Conservation (phyloP, 441 rosid species). For the Brassica balearica region DNA sequence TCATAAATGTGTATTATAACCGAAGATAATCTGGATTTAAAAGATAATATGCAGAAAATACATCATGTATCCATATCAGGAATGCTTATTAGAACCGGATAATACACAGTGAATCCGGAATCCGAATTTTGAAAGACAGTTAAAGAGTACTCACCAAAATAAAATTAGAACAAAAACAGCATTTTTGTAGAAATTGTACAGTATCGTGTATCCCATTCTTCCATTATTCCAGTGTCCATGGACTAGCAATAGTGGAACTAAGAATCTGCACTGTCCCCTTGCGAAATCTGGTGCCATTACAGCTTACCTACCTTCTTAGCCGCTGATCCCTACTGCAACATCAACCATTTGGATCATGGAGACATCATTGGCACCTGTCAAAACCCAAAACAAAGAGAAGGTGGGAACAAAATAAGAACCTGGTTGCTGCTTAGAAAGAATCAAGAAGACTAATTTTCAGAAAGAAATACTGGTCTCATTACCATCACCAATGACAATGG, state of each 20-base stretch:
- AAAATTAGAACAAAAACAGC: slow-evolving; percentile 80
- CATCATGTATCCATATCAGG: too few relatives aligned
- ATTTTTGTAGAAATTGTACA: slow-evolving; percentile 96
- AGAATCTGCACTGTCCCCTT: slow-evolving; percentile 95
- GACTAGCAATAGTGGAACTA: slow-evolving; percentile 90
- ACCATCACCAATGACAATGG: slow-evolving; percentile 99
- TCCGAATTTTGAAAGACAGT: too few relatives aligned
- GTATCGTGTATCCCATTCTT: slow-evolving; percentile 95
- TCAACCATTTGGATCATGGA: slow-evolving; percentile 99
- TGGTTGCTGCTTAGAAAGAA: slow-evolving; percentile 15
- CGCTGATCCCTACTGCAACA: slow-evolving; percentile 95
- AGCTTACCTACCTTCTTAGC: slow-evolving; percentile 99
- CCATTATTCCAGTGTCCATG: slow-evolving; percentile 99
- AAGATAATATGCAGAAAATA: too few relatives aligned
- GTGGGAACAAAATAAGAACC: slow-evolving; percentile 16
- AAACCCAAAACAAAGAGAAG: slow-evolving; percentile 30
- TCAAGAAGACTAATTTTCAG: neutral
- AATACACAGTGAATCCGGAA: too few relatives aligned
- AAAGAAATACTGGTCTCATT: slow-evolving; percentile 37
- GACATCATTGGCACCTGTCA: slow-evolving; percentile 97
- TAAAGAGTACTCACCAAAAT: too few relatives aligned
- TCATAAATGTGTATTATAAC: too few relatives aligned
- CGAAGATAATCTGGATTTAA: too few relatives aligned
- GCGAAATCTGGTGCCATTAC: slow-evolving; percentile 99
- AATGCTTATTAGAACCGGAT: too few relatives aligned